Base-by-base conservation (phyloP, 495 filamentous ascomycete genomes). In the Aspergillus homomorphus region DNA sequence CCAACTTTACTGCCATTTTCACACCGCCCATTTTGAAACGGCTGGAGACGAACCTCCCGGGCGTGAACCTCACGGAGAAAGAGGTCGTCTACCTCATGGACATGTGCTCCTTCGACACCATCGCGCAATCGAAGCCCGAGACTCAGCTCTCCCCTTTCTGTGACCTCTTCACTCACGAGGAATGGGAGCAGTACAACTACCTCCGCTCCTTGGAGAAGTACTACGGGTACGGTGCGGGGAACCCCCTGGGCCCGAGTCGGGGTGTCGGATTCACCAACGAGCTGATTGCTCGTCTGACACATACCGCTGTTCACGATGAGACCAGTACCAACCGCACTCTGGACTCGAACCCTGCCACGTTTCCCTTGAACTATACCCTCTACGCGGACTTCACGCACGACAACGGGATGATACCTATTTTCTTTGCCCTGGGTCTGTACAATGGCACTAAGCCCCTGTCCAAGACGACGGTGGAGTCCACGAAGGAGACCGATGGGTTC, bases 341-440 rank as follows among this genome's bases (percentile, higher is more conserved):
- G 0, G 88, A 94, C 62, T 69, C 63, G 2, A 72, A 80, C 42
- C 65, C 71, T 2, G 59, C 57, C 12, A 89, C 87, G 0, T 96
- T 95, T 64, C 90, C 91, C 0, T 67, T 94, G 9, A 77, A 83
- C 44, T 69, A 73, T 18, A 72, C 58, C 5, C 69, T 94, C 4
- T 96, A 91, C 59, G 90, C 89, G 0, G 91, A 96, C 71, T 95
- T 96, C 66, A 87, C 85, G 20, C 91, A 96, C 65, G 91, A 96
- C 71, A 95, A 94, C 66, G 84, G 88, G 58, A 87, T 95, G 83
- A 83, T 84, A 15, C 77, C 78, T 18, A 83, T 91, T 28, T 86
- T 89, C 69, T 81, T 81, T 18, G 89, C 90, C 0, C 64, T 96
- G 57, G 87, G 90, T 0, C 61, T 95, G 53, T 94, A 89, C 66